These are phyloP conservation scores for Ophiostoma sp. DNA, from an alignment of 2,329 filamentous ascomycete genomes.

Conservation along the genomic window DNA sequence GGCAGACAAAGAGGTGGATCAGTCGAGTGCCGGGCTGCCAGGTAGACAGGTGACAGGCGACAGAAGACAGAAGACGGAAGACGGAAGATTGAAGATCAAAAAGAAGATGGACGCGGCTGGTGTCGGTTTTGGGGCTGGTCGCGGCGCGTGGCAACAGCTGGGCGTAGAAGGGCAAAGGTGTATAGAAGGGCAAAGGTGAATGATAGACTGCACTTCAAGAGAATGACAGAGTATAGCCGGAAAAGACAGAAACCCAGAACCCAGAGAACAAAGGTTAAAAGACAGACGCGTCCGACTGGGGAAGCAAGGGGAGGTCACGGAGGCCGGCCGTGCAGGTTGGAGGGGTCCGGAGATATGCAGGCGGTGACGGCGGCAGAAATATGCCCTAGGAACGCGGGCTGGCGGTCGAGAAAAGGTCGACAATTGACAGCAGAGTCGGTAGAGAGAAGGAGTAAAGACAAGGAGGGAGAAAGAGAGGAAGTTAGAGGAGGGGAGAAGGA, in stretches of 20 bases:
- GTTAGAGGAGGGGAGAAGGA: not conserved
- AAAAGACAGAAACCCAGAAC: not conserved
- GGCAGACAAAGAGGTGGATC: not conserved
- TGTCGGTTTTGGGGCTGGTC: not conserved
- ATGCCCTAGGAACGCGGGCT: not conserved
- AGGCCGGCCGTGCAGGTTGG: not conserved
- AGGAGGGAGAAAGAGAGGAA: not conserved
- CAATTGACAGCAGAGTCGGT: not conserved
- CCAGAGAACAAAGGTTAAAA: not conserved
- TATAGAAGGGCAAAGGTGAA: not conserved
- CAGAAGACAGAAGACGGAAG: not conserved
- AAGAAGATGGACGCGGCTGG: not conserved
- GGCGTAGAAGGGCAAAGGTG: not conserved
- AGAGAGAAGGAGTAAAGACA: not conserved
- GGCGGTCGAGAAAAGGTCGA: not conserved
- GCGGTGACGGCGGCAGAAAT: not conserved
- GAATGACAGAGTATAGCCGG: not conserved
- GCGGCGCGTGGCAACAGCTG: not conserved
- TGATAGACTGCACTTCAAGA: not conserved
- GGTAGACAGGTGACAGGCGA: too few species aligned
- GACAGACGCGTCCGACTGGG: not conserved
- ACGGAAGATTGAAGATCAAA: not conserved
- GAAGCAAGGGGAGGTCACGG: not conserved
- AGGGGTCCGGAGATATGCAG: conserved; percentile 6
- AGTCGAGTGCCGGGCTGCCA: not conserved